Evolutionary conservation across 148 eudicot genomes (phyloP).

Genomic region (Chenopodium berlandieri): DNA sequence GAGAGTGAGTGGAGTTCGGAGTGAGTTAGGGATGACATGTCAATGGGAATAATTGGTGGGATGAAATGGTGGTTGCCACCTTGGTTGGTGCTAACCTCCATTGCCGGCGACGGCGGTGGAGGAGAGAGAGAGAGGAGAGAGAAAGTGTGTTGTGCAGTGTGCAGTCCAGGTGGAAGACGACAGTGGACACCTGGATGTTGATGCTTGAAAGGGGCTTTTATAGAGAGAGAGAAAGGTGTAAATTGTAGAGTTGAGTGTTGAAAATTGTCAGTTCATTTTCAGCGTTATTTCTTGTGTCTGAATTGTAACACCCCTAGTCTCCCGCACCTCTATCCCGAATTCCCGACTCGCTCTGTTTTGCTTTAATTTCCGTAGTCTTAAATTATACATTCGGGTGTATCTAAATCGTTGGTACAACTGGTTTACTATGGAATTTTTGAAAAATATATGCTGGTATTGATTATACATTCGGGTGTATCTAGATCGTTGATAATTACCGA

Average conservation of each 20-base stretch:
- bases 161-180: constrained; percentile 2
- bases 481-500: no score
- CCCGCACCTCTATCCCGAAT: no score
- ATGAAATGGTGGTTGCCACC: constrained; percentile 3
- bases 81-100: constrained; percentile 11
- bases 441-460: no score
- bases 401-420: no score
- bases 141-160: neutral
- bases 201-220: neutral
- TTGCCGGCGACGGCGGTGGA: neutral
- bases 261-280: neutral
- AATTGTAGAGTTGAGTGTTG: neutral
- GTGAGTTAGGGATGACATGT: constrained; percentile 30
- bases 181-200: constrained; percentile 23
- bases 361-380: no score
- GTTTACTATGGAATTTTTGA: no score
- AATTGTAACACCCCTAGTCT: no score
- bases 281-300: neutral
- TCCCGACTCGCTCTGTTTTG: no score
- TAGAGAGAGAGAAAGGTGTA: neutral
- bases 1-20: constrained; percentile 35
- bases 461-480: no score
- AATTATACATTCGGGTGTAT: no score
- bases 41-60: constrained; percentile 4
- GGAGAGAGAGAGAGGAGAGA: neutral